phyloP scores from a whole-genome alignment of 208 protist species.

The Acanthamoeba healyi region DNA sequence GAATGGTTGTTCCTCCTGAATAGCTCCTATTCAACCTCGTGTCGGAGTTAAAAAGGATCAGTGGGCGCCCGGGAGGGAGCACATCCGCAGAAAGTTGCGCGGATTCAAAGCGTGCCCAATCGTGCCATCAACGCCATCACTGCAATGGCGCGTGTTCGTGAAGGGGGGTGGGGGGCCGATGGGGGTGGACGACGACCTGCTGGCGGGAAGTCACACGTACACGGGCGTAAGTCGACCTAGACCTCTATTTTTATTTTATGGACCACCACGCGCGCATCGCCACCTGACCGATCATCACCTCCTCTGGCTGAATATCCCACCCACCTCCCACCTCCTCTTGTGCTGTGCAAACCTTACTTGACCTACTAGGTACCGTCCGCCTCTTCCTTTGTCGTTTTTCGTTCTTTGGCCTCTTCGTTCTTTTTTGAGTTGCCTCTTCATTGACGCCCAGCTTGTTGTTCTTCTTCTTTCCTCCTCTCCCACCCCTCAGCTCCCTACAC shows the following conservation, averaged over 20 bases:
- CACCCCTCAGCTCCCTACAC: too few species aligned
- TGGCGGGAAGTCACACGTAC: background rate
- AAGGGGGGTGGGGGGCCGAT: too few species aligned
- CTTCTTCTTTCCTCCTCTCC: background rate
- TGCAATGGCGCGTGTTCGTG: too few species aligned
- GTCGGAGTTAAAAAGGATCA: background rate
- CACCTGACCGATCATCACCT: background rate
- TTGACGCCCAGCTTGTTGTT: background rate
- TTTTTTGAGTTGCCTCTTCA: background rate
- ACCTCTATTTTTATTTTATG: background rate
- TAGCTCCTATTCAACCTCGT: too few species aligned
- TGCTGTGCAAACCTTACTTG: too few species aligned
- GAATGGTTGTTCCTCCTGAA: too few species aligned
- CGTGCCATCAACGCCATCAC: background rate
- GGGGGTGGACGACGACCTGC: too few species aligned
- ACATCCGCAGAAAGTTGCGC: background rate
- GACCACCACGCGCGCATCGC: background rate
- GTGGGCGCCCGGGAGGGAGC: background rate
- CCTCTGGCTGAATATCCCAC: background rate
- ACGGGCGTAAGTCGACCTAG: background rate
- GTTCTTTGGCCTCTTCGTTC: background rate
- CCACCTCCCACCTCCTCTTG: background rate
- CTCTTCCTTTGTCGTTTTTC: too few species aligned
- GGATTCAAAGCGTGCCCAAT: conserved; percentile 7
- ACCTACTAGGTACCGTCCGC: too few species aligned